Conservation (phyloP, 257 asterid species). For the Solanum lycopersicoides region DNA sequence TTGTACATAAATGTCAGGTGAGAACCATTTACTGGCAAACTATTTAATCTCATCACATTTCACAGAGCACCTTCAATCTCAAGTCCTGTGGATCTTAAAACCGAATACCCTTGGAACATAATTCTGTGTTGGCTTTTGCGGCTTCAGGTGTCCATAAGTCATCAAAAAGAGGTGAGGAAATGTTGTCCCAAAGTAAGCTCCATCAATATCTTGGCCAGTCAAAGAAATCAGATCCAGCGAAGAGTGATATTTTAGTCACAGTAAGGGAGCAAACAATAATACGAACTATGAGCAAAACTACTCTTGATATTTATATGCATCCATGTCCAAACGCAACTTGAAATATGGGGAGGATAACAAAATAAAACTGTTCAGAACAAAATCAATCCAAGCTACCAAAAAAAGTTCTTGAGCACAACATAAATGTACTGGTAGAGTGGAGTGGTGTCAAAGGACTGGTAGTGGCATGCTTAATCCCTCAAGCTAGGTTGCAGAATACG, state of each 20-base stretch:
- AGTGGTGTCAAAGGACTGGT: neutral
- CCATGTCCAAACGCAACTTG: neutral
- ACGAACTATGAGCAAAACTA: neutral
- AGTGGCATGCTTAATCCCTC: neutral
- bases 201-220: conserved; percentile 73
- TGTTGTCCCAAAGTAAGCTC: conserved; percentile 88
- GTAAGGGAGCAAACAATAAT: neutral
- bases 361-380: neutral
- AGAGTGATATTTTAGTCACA: neutral
- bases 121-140: conserved; percentile 71
- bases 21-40: conserved; percentile 19
- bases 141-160: conserved; percentile 91
- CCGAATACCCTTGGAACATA: conserved; percentile 91
- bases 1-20: conserved; percentile 24
- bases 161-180: conserved; percentile 93
- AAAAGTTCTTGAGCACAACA: neutral
- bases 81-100: conserved; percentile 82
- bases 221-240: conserved; percentile 7
- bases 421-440: neutral
- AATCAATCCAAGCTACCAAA: neutral
- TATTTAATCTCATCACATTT: conserved; percentile 16
- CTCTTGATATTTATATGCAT: neutral
- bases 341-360: neutral
- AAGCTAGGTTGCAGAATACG: neutral
- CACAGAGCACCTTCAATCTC: conserved; percentile 11